Base-by-base conservation (phyloP, 345 rosid genomes). In the Lepidium didymum region DNA sequence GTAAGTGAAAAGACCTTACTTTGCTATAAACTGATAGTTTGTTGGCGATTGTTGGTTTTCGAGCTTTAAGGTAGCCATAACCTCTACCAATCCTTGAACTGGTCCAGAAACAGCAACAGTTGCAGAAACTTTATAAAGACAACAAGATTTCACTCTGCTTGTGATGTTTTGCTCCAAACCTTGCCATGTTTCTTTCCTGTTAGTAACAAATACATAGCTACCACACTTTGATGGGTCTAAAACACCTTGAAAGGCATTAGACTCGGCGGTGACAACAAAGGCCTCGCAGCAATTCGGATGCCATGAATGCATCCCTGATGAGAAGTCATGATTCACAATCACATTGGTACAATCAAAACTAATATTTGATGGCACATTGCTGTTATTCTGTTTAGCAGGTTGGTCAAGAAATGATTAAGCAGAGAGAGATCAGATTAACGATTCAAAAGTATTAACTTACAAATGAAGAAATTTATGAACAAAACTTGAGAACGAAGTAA, bases 101-200 rank as follows among this genome's bases (percentile, higher is more conserved):
- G 65, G 78, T 83, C 96, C 60, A 3, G 88, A 86, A 3, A 84
- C 89, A 29, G 91, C 84, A 78, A 91, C 90, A 67, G 43, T 41
- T 34, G 97, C 96, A 37, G 87, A 83, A 68, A 91, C 88, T 16
- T 76, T 68, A 47, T 87, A 91, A 35, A 75, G 77, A 45, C 60
- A 71, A 70, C 86, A 85, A 35, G 81, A 77, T 49, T 81, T 75
- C 45, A 94, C 75, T 69, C 80, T 85, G 65, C 69, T 68, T 21
- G 99, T 88, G 65, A 91, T 89, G 71, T 94, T 92, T 74, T 91
- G 97, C 67, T 88, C 99, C 69, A 94, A 80, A 23, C 97, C 99
- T 69, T 94, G 97, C 99, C 97, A 94, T 59, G 86, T 78, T 80
- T 91, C 85, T 18, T 76, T 86, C 43, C 99, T 77, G 62, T 89